A percentile compares a stretch with the other conserved stretches of the same genome.
Conservation (phyloP, 495 filamentous ascomycete species). For the Penicillium coprophilum region DNA sequence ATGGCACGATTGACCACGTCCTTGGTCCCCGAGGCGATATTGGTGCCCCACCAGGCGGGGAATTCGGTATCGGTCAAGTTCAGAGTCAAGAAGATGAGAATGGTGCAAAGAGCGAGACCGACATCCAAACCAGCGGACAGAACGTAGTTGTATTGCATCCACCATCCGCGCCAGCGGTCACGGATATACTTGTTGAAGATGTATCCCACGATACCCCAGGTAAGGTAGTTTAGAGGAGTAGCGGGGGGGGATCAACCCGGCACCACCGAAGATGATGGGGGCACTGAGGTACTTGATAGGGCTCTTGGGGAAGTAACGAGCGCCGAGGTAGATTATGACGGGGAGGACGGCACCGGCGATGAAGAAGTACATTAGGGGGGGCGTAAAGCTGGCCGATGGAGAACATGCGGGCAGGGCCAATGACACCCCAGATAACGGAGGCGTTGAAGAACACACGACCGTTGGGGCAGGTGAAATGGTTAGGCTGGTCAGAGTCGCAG, state of each 20-base stretch:
- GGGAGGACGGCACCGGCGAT: conserved; percentile 50
- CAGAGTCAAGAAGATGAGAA: conserved; percentile 71
- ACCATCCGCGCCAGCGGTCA: conserved; percentile 65
- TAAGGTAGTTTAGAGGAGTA: conserved; percentile 54
- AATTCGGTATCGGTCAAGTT: conserved; percentile 51
- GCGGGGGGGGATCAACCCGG: conserved; percentile 51
- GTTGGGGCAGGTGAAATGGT: conserved; percentile 60
- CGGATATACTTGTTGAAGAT: conserved; percentile 67
- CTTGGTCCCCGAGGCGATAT: conserved; percentile 44
- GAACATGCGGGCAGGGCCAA: conserved; percentile 54
- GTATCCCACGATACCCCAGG: conserved; percentile 67
- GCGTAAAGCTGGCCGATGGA: conserved; percentile 48
- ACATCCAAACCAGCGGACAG: conserved; percentile 70
- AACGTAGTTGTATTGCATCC: conserved; percentile 78
- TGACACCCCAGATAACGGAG: conserved; percentile 56
- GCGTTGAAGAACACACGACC: conserved; percentile 61
- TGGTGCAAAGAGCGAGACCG: conserved; percentile 62
- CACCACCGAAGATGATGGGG: conserved; percentile 50
- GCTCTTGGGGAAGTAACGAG: conserved; percentile 44
- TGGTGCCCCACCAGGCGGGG: conserved; percentile 68
- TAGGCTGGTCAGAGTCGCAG: conserved; percentile 49
- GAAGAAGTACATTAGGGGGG: conserved; percentile 49
- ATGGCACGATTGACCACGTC: conserved; percentile 44
- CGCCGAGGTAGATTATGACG: conserved; percentile 45
- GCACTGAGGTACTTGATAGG: conserved; percentile 45